A percentile compares a stretch with the other conserved stretches of the same genome.
Conservation (phyloP, 805 yeast genomes). For the Teunomyces stri region DNA sequence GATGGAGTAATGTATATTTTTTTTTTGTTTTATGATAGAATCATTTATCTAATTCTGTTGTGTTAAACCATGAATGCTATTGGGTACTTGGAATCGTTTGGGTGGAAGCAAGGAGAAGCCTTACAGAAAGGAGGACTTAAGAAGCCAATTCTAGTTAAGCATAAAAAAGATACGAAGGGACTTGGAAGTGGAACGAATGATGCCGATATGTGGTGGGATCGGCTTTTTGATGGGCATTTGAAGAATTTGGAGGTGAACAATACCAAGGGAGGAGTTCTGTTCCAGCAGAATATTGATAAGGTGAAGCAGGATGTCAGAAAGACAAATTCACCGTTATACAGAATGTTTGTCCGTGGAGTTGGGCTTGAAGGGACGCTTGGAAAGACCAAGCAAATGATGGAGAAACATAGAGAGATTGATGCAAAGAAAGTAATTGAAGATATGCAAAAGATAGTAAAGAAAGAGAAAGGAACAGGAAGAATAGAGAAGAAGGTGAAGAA, state of each 20-base stretch:
- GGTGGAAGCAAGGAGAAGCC: conserved; percentile 93
- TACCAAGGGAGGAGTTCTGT: conserved; percentile 39
- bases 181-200: conserved; percentile 78
- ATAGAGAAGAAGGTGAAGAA: conserved; percentile 13
- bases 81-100: conserved; percentile 69
- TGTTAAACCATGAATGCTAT: conserved; percentile 64
- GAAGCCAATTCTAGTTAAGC: conserved; percentile 85
- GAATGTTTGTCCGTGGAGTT: conserved; percentile 85
- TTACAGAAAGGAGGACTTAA: conserved; percentile 73
- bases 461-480: conserved; percentile 18
- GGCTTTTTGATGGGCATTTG: conserved; percentile 89
- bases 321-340: conserved; percentile 69
- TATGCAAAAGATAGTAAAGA: conserved; percentile 15
- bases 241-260: conserved; percentile 64
- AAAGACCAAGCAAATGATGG: conserved; percentile 24
- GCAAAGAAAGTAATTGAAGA: conserved; percentile 12
- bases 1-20: conserved; percentile 1
- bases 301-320: conserved; percentile 48
- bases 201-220: conserved; percentile 95
- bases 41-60: neutral
- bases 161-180: conserved; percentile 88
- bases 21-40: neutral
- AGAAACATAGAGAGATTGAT: conserved; percentile 16
- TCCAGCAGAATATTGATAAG: conserved; percentile 50
- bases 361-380: conserved; percentile 77